Percentiles rank a stretch among this genome's conserved stretches.
These are phyloP conservation scores for Neurospora tetrasperma DNA, from an alignment of 495 filamentous ascomycete genomes.

Conservation along the genomic window DNA sequence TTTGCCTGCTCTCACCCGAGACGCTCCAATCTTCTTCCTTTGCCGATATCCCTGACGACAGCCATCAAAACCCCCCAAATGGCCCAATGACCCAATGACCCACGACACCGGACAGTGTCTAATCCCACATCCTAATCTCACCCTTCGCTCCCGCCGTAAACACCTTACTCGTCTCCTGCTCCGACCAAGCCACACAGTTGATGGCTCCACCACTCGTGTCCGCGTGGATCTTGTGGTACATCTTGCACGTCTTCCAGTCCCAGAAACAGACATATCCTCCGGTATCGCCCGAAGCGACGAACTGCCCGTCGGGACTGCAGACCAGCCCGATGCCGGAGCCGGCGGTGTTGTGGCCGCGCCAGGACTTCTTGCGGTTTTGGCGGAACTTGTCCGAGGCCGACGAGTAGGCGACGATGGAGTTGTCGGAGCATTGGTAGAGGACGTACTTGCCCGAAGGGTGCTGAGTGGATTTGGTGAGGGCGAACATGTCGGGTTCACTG, in stretches of 20 bases:
- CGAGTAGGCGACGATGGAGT: constrained; percentile 93
- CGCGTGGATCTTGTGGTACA: constrained; percentile 90
- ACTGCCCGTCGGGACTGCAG: constrained; percentile 82
- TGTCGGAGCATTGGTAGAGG: constrained; percentile 84
- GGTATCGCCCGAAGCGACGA: constrained; percentile 72
- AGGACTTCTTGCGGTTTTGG: constrained; percentile 93
- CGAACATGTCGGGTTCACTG: constrained; percentile 94
- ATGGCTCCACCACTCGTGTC: constrained; percentile 57
- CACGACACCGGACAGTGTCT: constrained; percentile 8
- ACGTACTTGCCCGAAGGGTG: constrained; percentile 91
- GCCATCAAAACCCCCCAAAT: neutral
- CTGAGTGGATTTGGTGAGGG: constrained; percentile 66
- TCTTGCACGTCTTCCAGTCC: constrained; percentile 98
- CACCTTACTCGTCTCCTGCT: constrained; percentile 88
- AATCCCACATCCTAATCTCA: constrained; percentile 93
- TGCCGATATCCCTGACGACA: neutral
- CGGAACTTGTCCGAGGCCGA: constrained; percentile 78
- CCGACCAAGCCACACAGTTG: constrained; percentile 82
- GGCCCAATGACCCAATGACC: neutral
- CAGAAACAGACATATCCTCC: constrained; percentile 89
- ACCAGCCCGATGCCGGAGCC: constrained; percentile 87
- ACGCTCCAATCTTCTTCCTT: neutral
- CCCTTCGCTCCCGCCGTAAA: constrained; percentile 85
- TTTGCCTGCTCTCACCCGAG: neutral
- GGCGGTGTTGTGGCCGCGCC: constrained; percentile 89